Evolutionary conservation across 164 flowering plant species (phyloP), one percentile per base, ranked within the genome.

Genomic region (Paratinospora sagittata): DNA sequence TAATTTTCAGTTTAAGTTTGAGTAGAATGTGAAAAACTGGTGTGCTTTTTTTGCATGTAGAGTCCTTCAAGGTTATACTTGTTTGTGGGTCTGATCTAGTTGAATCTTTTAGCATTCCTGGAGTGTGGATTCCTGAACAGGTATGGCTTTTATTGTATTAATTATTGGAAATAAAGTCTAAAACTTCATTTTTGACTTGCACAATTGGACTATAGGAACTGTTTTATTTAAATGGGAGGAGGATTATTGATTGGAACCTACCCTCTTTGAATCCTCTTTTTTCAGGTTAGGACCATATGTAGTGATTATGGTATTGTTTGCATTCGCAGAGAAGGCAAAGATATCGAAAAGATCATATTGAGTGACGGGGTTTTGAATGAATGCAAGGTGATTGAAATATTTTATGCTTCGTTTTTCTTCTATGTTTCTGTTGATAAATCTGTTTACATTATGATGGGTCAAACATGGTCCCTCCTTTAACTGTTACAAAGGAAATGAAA

Each of bases 31-130:
- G 8, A 68, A 45, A 60, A 7, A 27, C 60, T 67, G 37, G 14
- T 63, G 21, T 65, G 52, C 27, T 58, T 17, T 47, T 81, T 68
- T 58, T 69, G 13, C 27, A 64, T 72, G 75, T 76, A 93, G 96
- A 78, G 55, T 81, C 78, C 65, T 85, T 91, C 19, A 90, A 83
- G 69, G 87, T 91, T 77, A 89, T 94, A 96, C 89, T 92, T 70
- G 84, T 90, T 2, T 94, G 98, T 82, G 97, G 98, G 74, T 89
- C 98, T 73, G 98, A 94, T 84, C 83, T 92, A 64, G 85, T 94
- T 33, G 85, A 86, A 75, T 92, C 98, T 36, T 88, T 92, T 79
- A 70, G 82, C 76, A 77, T 73, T 68, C 95, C 90, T 70, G 93
- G 92, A 70, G 80, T 74, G 57, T 94, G 97, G 98, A 86, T 88